Evolutionary conservation across 352 stramenopile species (phyloP), one percentile per base, ranked within the genome.

Genomic region (Phytophthora pluvialis): DNA sequence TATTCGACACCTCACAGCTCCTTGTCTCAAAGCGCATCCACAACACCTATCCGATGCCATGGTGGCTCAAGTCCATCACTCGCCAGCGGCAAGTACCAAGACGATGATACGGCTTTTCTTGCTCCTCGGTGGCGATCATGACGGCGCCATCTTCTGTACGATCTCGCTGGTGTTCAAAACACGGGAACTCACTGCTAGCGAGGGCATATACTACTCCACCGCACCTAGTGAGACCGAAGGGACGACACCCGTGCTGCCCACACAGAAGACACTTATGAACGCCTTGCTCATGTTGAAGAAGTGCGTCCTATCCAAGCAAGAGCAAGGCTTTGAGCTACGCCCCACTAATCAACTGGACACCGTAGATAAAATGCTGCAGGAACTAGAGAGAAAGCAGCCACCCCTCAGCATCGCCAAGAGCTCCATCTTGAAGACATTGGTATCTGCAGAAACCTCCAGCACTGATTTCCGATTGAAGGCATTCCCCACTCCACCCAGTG

Each of bases 211-310:
- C 60, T 78, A 63, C 39, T 51, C 59, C 0, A 69, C 43, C 13
- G 40, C 47, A 33, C 60, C 42, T 18, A 55, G 46, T 29, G 72
- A 60, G 45, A 65, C 33, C 25, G 65, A 46, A 26, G 62, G 57
- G 13, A 49, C 32, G 5, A 48, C 31, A 5, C 49, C 35, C 2
- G 43, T 81, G 28, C 36, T 68, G 10, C 67, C 74, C 3, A 58
- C 56, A 15, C 74, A 78, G 25, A 38, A 44, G 3, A 55, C 26
- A 18, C 16, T 53, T 8, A 54, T 40, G 7, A 73, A 62, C 36
- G 70, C 74, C 3, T 38, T 82, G 9, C 44, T 73, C 4, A 60
- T 74, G 52, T 45, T 80, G n/a, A 79, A 75, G 49, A 80, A 80
- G 35, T 52, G 63, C 6, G 54, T 77, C 16, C 10, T 36, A 5